Conservation (phyloP, 208 protist species). For the Leishmania braziliensis region DNA sequence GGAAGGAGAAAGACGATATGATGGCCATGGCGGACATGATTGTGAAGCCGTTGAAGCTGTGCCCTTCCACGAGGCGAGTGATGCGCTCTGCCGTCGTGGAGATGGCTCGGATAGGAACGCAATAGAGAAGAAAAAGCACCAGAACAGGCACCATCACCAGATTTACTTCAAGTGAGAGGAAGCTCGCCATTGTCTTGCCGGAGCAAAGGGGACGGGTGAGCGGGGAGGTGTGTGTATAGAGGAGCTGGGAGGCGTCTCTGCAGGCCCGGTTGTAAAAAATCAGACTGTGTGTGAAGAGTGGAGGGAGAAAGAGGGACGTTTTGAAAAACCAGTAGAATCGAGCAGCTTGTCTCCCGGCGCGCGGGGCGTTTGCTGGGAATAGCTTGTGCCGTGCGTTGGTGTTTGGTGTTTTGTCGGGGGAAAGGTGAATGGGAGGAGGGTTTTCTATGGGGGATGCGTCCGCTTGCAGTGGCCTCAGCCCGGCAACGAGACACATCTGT, state of each 20-base stretch:
- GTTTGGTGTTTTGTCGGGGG: background rate
- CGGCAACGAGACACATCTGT: background rate
- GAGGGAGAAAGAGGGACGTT: background rate
- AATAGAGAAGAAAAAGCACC: conserved; percentile 49
- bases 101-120: conserved; percentile 39
- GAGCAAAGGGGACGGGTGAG: background rate
- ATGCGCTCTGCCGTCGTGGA: conserved; percentile 34
- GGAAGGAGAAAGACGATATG: conserved; percentile 45
- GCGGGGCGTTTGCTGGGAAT: background rate
- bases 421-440: background rate
- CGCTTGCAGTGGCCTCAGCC: background rate
- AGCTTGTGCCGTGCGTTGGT: background rate
- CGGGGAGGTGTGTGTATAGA: background rate
- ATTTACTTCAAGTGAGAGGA: conserved; percentile 52
- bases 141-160: conserved; percentile 54
- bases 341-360: background rate
- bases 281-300: background rate
- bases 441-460: background rate
- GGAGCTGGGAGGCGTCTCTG: background rate
- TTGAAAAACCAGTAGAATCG: background rate
- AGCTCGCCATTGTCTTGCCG: conserved; percentile 34
- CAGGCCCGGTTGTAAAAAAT: no score
- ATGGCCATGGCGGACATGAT: conserved; percentile 36
- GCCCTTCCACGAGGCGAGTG: conserved; percentile 38
- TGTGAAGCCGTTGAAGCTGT: conserved; percentile 48